A percentile compares a stretch with the other conserved stretches of the same genome.
Evolutionary conservation across 768 basidiomycete species (phyloP).

Genomic region (Amanita rubescens): DNA sequence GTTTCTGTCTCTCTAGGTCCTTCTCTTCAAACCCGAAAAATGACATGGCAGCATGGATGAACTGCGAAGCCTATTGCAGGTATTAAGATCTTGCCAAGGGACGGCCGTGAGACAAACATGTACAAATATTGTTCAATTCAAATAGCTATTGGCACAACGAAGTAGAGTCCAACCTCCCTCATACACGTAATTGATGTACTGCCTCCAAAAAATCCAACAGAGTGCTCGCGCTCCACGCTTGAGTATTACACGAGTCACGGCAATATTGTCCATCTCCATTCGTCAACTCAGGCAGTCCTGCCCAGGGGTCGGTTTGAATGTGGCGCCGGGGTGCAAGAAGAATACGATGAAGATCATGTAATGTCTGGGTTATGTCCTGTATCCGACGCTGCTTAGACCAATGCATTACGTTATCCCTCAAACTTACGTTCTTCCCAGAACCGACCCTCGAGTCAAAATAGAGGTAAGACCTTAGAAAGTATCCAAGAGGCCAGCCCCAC

Average conservation of each 20-base stretch:
- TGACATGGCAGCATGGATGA: constrained; percentile 47
- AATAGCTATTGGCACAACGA: too few relatives aligned
- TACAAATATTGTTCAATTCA: background rate
- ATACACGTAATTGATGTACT: constrained; percentile 38
- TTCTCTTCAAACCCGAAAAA: constrained; percentile 73
- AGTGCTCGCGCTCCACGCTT: constrained; percentile 95
- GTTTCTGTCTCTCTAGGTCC: constrained; percentile 59
- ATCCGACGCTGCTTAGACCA: constrained; percentile 5
- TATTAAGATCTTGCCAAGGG: too few relatives aligned
- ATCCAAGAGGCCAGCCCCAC: constrained; percentile 95
- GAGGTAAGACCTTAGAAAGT: constrained; percentile 90
- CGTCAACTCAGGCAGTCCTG: constrained; percentile 89
- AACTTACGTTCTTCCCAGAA: constrained; percentile 56
- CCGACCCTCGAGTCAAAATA: constrained; percentile 75
- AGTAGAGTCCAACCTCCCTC: background rate
- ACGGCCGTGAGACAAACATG: background rate
- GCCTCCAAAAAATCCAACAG: constrained; percentile 82
- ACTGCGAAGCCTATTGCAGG: too few relatives aligned
- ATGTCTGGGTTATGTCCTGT: constrained; percentile 61
- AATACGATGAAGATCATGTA: constrained; percentile 73
- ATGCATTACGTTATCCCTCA: background rate
- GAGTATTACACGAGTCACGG: constrained; percentile 83
- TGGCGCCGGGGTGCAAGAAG: constrained; percentile 66
- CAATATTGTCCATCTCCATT: constrained; percentile 82
- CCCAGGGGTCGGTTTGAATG: constrained; percentile 81